Base-by-base conservation (phyloP, 2,329 filamentous ascomycete species). In the Fusarium zealandicum region DNA sequence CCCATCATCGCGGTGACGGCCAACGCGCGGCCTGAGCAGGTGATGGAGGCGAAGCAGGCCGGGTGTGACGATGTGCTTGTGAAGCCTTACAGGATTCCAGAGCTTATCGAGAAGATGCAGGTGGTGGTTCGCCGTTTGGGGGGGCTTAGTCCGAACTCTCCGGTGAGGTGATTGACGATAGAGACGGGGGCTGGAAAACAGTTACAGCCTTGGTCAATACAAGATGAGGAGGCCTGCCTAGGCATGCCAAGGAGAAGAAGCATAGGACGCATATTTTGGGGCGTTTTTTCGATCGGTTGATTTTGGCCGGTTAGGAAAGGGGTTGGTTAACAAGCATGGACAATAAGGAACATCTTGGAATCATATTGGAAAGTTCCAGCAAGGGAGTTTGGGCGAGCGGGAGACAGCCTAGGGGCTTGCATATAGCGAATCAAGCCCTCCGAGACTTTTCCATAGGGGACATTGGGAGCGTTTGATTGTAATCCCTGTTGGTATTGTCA, bases 1-100 rank as follows among this genome's bases (percentile, higher is more conserved):
- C 85, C 85, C 6, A 86, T 88, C 64, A 86, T 88, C 59, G 85
- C 84, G 8, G 84, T 86, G 18, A 89, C 85, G 39, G 88, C 87
- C 27, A 90, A 90, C 67, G 87, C 86, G 13, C 76, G 87, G 31
- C 78, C 79, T 25, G 85, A 87, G 70, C 86, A 90, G 71, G 75
- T 83, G 46, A 66, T 75, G 41, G 76, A 79, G 58, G 81, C 81
- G 2, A 78, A 76, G 50, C 73, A 75, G 31, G 80, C 79, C 2
- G 81, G 80, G 8, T 83, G 81, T 60, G 84, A 89, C 63, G 85
- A 85, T 67, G 84, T 90, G 16, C 80, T 92, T 14, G 82, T 87
- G n/a, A 91, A 91, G 72, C 88, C 88, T 8, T 90, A 89, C 67
- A 78, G 82, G 28, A 86, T 87, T 65, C 78, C 80, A 5, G 84